phyloP scores from a whole-genome alignment of 2,329 filamentous ascomycete genomes.

The Anisogramma anomala region DNA sequence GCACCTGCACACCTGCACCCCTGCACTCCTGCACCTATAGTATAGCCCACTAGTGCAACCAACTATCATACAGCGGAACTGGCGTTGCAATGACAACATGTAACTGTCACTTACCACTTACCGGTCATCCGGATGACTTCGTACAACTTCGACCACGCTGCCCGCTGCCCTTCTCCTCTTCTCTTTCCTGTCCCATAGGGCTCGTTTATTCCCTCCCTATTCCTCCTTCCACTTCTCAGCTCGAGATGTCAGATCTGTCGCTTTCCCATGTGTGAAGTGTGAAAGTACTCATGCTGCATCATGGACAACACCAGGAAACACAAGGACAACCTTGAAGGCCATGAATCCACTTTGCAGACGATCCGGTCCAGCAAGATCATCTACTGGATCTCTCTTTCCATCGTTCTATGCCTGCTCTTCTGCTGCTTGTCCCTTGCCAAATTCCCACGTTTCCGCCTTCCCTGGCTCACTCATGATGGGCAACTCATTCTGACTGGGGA shows the following conservation, averaged over 20 bases:
- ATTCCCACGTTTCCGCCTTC: not conserved
- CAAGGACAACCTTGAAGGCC: not conserved
- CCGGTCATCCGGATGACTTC: not conserved
- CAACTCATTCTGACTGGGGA: not conserved
- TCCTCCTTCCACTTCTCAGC: too few relatives aligned
- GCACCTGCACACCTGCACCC: too few relatives aligned
- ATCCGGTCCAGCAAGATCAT: not conserved
- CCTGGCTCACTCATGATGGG: not conserved
- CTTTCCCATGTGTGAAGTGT: too few relatives aligned
- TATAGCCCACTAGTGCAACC: not conserved
- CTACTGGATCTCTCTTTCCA: not conserved
- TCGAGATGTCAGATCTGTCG: too few relatives aligned
- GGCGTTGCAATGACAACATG: not conserved
- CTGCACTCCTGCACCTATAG: too few relatives aligned
- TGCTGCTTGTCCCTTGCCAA: not conserved
- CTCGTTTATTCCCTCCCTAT: too few relatives aligned
- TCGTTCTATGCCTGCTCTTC: not conserved
- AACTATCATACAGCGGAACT: not conserved
- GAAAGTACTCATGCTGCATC: too few relatives aligned
- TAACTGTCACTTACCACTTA: too few relatives aligned
- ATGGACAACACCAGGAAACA: not conserved
- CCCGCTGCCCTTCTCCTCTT: too few relatives aligned
- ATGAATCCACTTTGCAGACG: not conserved
- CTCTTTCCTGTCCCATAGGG: too few relatives aligned
- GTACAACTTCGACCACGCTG: too few relatives aligned